Base-by-base conservation (phyloP, 495 filamentous ascomycete genomes). In the Penicillium desertorum region DNA sequence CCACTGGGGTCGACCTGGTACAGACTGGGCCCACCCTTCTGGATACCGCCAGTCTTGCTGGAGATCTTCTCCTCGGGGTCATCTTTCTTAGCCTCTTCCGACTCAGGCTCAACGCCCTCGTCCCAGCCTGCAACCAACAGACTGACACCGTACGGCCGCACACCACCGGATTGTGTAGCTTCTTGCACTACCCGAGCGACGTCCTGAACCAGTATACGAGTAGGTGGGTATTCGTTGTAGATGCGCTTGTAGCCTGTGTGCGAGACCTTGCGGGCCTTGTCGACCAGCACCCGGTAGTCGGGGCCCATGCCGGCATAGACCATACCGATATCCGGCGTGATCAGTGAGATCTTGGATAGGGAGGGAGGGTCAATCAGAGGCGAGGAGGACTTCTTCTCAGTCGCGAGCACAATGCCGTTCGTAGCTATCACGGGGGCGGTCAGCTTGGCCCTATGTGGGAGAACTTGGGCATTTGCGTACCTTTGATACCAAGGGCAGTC, bases 201-300 rank as follows among this genome's bases (percentile, higher is more conserved):
- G 67, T 99, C 95, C 76, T 99, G 94, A 55, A 99, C 94, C 71
- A 99, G 80, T 83, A 99, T 99, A 60, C 94, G 84, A 27, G 95
- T 99, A 10, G 94, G 94, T 14, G 94, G 94, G 82, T 99, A 99
- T 80, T 99, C 94, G 76, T 99, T 99, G 81, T 99, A 99, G 74
- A 99, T 89, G 72, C 94, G 91, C 83, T 99, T 99, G 85, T 98
- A 99, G 73, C 88, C 88, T 45, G 95, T 96, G 78, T 99, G 95
- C n/a, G 91, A 94, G 56, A 97, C 94, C 76, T 97, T 98, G 62
- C 94, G 92, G 58, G 94, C 95, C 72, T 90, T 92, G 79, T 99
- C 94, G 57, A 96, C 95, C 45, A 99, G 85, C 44, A 98, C 90
- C 65, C 94, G 86, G 79, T 98, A 99, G 76, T 99, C 95, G 50